phyloP scores from a whole-genome alignment of 1,284 basidiomycete species.

The Moesziomyces sp. region DNA sequence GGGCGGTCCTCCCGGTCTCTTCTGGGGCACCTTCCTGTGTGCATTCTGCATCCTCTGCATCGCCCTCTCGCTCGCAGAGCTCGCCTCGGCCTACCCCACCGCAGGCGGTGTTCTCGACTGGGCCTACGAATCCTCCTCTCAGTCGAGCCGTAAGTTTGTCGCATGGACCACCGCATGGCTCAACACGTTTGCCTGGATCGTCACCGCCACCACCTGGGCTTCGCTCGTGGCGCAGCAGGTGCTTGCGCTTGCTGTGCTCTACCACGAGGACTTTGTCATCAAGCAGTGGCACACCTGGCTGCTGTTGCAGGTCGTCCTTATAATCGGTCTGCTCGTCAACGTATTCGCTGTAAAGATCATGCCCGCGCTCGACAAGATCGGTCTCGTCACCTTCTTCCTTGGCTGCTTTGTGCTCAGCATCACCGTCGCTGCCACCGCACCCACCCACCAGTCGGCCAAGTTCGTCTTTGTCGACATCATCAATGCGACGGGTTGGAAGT shows the following conservation, averaged over 20 bases:
- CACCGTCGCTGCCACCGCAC: slow-evolving; percentile 28
- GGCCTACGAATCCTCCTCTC: slow-evolving; percentile 31
- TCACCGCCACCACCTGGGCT: slow-evolving; percentile 30
- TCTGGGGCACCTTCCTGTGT: slow-evolving; percentile 29
- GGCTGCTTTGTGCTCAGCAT: slow-evolving; percentile 38
- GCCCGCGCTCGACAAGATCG: slow-evolving; percentile 30
- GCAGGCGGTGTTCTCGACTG: slow-evolving; percentile 31
- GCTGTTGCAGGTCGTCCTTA: slow-evolving; percentile 21
- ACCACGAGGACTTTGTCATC: slow-evolving; percentile 32
- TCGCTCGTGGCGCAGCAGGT: slow-evolving; percentile 35
- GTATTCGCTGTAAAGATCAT: slow-evolving; percentile 37
- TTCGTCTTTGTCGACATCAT: slow-evolving; percentile 40
- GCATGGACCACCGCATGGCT: slow-evolving; percentile 39
- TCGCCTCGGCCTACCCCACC: slow-evolving; percentile 29
- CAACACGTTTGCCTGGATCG: slow-evolving; percentile 39
- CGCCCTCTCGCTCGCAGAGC: slow-evolving; percentile 33
- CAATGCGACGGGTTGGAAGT: slow-evolving; percentile 26
- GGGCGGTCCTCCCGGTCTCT: slow-evolving; percentile 31
- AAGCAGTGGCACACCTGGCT: slow-evolving; percentile 41
- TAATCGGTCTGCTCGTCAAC: slow-evolving; percentile 23
- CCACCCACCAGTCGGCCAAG: slow-evolving; percentile 25
- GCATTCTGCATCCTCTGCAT: slow-evolving; percentile 33
- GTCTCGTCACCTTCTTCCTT: slow-evolving; percentile 24
- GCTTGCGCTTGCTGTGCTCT: slow-evolving; percentile 25
- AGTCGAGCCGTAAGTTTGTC: slow-evolving; percentile 31